Percentiles rank a stretch among this genome's conserved stretches.
Conservation (phyloP, 768 basidiomycete genomes). For the Russula sp. region DNA sequence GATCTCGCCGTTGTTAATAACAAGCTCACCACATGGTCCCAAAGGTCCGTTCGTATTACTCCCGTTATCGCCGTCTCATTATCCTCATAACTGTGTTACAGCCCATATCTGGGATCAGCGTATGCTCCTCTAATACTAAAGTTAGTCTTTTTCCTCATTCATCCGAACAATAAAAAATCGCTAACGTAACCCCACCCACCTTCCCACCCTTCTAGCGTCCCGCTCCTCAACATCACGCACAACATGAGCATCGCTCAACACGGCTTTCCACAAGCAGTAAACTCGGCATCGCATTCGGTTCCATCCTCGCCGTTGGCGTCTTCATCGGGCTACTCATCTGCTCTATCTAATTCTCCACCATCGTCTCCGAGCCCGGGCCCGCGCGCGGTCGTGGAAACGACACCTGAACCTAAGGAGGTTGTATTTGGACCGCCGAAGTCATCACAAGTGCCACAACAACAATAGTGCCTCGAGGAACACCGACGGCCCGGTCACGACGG, state of each 20-base stretch:
- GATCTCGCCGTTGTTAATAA: neutral
- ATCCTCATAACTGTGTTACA: neutral
- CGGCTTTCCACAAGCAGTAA: neutral
- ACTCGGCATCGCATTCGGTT: slow-evolving; percentile 16
- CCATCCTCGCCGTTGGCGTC: slow-evolving; percentile 1
- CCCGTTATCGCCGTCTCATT: neutral
- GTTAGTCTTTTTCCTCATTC: slow-evolving; percentile 3
- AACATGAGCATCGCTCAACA: neutral
- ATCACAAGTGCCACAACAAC: neutral
- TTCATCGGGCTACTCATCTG: neutral
- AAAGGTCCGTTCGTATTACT: slow-evolving; percentile 8
- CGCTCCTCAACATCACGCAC: neutral
- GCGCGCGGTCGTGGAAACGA: neutral
- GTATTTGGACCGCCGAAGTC: neutral
- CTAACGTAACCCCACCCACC: neutral
- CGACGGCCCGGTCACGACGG: no score
- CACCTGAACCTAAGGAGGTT: no score
- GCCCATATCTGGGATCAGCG: slow-evolving; percentile 24
- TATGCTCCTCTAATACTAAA: slow-evolving; percentile 18
- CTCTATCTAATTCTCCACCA: neutral
- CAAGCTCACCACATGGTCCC: neutral
- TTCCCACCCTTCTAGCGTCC: neutral
- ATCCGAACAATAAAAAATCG: neutral
- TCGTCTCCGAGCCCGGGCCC: neutral
- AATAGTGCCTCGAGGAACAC: no score